A percentile compares a stretch with the other conserved stretches of the same genome.
These are phyloP conservation scores for Penicillium manginii DNA, from an alignment of 495 filamentous ascomycete genomes.

Conservation along the genomic window DNA sequence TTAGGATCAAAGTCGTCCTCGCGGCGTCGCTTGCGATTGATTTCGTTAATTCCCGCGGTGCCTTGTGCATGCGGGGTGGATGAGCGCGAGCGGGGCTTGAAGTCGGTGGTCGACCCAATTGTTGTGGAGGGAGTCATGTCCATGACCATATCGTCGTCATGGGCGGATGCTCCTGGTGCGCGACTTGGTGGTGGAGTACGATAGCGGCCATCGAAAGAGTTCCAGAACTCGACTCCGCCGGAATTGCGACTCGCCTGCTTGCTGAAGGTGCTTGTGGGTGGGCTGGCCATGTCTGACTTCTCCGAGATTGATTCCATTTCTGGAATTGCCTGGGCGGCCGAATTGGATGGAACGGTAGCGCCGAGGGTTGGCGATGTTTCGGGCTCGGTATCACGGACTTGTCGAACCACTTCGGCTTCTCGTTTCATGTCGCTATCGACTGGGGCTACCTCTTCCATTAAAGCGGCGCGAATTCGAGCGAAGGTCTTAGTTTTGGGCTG, in stretches of 20 bases:
- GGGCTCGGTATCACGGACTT: slow-evolving; percentile 78
- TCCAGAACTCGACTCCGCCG: slow-evolving; percentile 78
- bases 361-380: slow-evolving; percentile 43
- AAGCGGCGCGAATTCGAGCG: slow-evolving; percentile 85
- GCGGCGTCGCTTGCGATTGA: slow-evolving; percentile 77
- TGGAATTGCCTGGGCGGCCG: slow-evolving; percentile 47
- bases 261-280: slow-evolving; percentile 68
- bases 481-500: slow-evolving; percentile 95
- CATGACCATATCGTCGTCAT: slow-evolving; percentile 77
- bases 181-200: slow-evolving; percentile 66
- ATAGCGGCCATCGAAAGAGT: slow-evolving; percentile 67
- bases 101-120: slow-evolving; percentile 36
- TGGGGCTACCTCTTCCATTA: slow-evolving; percentile 84
- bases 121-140: slow-evolving; percentile 69
- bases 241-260: slow-evolving; percentile 72
- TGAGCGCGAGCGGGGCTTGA: slow-evolving; percentile 48
- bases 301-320: slow-evolving; percentile 63
- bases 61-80: slow-evolving; percentile 52
- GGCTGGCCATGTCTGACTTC: slow-evolving; percentile 52
- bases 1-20: slow-evolving; percentile 92
- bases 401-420: slow-evolving; percentile 92
- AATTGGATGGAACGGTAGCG: slow-evolving; percentile 51
- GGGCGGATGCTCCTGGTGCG: slow-evolving; percentile 57
- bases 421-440: slow-evolving; percentile 86
- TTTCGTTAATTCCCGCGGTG: slow-evolving; percentile 60